A percentile compares a stretch with the other conserved stretches of the same genome.
These are phyloP conservation scores for Cymbopogon flexuosus DNA, from an alignment of 202 grass and related monocot species.

Conservation along the genomic window DNA sequence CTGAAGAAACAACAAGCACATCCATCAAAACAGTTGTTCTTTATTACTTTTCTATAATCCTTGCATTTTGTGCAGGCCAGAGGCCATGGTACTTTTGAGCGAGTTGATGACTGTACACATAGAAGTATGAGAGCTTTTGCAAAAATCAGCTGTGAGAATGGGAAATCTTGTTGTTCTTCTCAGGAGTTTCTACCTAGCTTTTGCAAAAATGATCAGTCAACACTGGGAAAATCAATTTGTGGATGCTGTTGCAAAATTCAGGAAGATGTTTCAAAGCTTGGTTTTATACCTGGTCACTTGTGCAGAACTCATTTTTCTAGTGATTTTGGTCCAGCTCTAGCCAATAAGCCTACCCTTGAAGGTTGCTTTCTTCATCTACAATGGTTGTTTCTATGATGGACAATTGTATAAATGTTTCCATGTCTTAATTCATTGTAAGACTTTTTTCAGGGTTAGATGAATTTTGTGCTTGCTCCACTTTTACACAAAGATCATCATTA, in stretches of 20 bases:
- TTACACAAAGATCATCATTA: conserved; percentile 31
- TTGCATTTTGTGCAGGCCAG: conserved; percentile 47
- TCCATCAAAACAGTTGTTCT: conserved; percentile 6
- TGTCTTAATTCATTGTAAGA: conserved; percentile 15
- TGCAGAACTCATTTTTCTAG: conserved; percentile 47
- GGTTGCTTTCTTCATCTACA: conserved; percentile 33
- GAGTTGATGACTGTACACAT: conserved; percentile 41
- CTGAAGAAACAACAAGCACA: neutral
- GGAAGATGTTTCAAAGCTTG: conserved; percentile 46
- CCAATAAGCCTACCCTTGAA: conserved; percentile 28
- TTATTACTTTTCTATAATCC: conserved; percentile 25
- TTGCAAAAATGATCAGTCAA: conserved; percentile 44
- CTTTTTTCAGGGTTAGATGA: conserved; percentile 43
- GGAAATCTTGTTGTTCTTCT: conserved; percentile 55
- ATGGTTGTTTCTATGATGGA: neutral
- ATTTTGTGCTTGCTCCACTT: conserved; percentile 39
- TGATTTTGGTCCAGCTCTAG: conserved; percentile 28
- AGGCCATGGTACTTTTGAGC: conserved; percentile 41
- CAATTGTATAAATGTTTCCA: conserved; percentile 19
- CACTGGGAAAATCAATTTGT: conserved; percentile 43
- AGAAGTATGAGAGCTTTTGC: conserved; percentile 43
- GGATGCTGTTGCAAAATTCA: conserved; percentile 46
- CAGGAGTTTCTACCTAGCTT: conserved; percentile 38
- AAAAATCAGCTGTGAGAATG: conserved; percentile 43
- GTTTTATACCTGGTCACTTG: conserved; percentile 44